Percentiles rank a stretch among this genome's conserved stretches.
Evolutionary conservation across 441 rosid genomes (phyloP).

Genomic region (Pelargonium cotyledonis): DNA sequence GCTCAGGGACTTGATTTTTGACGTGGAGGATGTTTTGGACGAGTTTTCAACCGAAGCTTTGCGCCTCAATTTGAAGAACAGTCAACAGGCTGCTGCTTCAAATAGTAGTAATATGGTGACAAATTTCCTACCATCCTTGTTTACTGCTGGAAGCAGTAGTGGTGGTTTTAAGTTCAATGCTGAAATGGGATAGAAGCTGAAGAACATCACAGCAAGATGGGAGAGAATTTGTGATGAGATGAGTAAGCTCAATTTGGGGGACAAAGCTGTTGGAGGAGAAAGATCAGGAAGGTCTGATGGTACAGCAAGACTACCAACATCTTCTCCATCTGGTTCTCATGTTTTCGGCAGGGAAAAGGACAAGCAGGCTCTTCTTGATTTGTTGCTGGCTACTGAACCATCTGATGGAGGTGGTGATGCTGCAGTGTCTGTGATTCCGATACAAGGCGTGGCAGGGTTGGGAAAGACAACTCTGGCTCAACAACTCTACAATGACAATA

Average conservation of each 20-base stretch:
- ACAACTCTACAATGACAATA: not conserved
- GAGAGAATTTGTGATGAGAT: not conserved
- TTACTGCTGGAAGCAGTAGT: not conserved
- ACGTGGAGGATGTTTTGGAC: not conserved
- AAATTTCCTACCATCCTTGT: not conserved
- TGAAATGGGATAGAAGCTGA: not conserved
- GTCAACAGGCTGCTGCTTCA: not conserved
- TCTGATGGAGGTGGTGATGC: not conserved
- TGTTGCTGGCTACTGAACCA: not conserved
- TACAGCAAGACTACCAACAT: not conserved
- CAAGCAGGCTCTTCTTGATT: not conserved
- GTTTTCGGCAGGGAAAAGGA: not conserved
- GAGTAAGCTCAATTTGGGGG: not conserved
- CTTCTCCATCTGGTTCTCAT: not conserved
- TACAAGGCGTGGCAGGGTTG: conserved; percentile 17
- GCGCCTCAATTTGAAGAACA: not conserved
- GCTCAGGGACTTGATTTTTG: not conserved
- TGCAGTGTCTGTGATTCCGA: not conserved
- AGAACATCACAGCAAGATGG: not conserved
- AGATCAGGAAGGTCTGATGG: not conserved
- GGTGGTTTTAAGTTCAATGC: not conserved
- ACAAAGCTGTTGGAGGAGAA: not conserved
- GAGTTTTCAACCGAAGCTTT: not conserved
- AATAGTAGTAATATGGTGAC: not conserved
- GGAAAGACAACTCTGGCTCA: conserved; percentile 17